phyloP scores from a whole-genome alignment of 2,329 filamentous ascomycete genomes.

The Aspergillus niger region DNA sequence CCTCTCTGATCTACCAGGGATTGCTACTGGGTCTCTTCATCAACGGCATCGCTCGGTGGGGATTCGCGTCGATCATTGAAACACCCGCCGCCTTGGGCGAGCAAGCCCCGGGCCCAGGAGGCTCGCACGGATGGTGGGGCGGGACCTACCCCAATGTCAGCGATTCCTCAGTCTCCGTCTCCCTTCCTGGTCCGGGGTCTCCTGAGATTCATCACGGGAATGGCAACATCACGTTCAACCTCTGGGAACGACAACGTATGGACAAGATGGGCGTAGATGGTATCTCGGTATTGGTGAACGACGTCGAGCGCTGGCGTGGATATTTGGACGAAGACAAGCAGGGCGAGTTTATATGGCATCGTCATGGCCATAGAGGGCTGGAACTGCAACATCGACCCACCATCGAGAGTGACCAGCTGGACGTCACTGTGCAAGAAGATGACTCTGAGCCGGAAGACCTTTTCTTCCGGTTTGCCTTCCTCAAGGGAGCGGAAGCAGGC shows the following conservation, averaged over 20 bases:
- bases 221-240: conserved; percentile 49
- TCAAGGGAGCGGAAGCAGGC: conserved; percentile 44
- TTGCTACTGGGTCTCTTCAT: conserved; percentile 87
- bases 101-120: conserved; percentile 46
- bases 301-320: conserved; percentile 62
- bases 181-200: conserved; percentile 40
- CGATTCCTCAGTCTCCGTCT: conserved; percentile 43
- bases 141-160: conserved; percentile 58
- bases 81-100: conserved; percentile 70
- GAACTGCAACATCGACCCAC: conserved; percentile 32
- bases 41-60: conserved; percentile 92
- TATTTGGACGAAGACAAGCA: conserved; percentile 54
- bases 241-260: conserved; percentile 47
- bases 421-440: conserved; percentile 22
- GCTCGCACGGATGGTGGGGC: conserved; percentile 46
- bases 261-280: conserved; percentile 52
- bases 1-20: conserved; percentile 83
- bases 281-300: conserved; percentile 62
- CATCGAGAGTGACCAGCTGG: conserved; percentile 27
- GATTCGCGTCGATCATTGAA: conserved; percentile 85
- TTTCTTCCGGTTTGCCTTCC: conserved; percentile 52
- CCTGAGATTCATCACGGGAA: conserved; percentile 40
- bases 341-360: conserved; percentile 55
- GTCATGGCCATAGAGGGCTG: conserved; percentile 43
- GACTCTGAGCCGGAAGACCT: conserved; percentile 42